Evolutionary conservation across 2,329 filamentous ascomycete species (phyloP), one percentile per base, ranked within the genome.

Genomic region (Cryphonectria japonica): DNA sequence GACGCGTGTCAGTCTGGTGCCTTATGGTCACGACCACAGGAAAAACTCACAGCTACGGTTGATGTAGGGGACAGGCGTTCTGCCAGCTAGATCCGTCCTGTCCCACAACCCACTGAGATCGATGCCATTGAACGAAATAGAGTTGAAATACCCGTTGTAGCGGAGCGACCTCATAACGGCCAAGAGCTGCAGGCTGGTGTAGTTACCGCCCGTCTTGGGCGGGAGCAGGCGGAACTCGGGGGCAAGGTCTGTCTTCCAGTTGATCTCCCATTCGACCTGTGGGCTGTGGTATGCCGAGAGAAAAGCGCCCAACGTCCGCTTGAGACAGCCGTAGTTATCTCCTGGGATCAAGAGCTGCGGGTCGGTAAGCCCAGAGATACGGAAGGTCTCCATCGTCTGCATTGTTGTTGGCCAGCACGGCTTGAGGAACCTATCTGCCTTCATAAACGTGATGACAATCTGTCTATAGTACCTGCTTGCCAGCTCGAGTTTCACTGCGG

Each of bases 131-230:
- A 89, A 87, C 1, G 86, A 88, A n/a, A 89, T 77, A 0, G 86
- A 85, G 71, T 85, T 86, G 78, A 89, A 89, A 74, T 86, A 89
- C 73, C 86, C 87, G 68, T 89, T 89, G 76, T 87, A 89, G 13
- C 87, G 82, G 71, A 89, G 78, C 1, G 87, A 86, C 5, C 86
- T 83, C 74, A 89, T 83, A 0, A 88, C 83, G 13, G 87, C 87
- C n/a, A 89, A 78, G 3, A 89, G 79, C 76, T 89, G 87, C 52
- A 86, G 77, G 4, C 83, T 78, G 4, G 82, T 82, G 75, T 89
- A 89, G 6, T 75, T 75, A 1, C 76, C 73, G 3, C 79, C 79
- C 2, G 78, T 78, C 69, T 78, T 79, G 3, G 82, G 78, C 16
- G 85, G 83, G 7, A 88, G 78, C 26, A 89, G 79, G 11, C 86